Evolutionary conservation across 2,329 filamentous ascomycete genomes (phyloP), one percentile per base, ranked within the genome.

Genomic region (Neoascochyta sp.): DNA sequence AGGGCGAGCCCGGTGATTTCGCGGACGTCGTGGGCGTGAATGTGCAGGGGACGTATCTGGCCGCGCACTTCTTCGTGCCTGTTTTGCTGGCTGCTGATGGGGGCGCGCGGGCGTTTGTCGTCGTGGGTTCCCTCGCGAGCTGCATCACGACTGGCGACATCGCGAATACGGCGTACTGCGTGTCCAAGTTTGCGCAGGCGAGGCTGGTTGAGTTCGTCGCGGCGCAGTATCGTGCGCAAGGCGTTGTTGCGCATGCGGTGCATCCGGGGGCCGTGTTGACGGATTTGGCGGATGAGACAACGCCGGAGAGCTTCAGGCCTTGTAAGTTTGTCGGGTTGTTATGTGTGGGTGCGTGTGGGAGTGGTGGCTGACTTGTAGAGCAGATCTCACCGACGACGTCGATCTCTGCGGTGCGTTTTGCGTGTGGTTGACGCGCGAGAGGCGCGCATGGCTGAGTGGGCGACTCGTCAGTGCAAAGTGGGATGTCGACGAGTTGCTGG

Each of bases 101-200:
- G 38, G 46, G 45, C 2, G 29, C 36, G 11, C 54, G 45, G 29
- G 45, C 27, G 7, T 55, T 60, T 27, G 44, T 58, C 13, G 50
- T 39, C 1, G 45, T 58, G 3, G 41, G 43, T 1, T 50, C 45
- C 3, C 64, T 60, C 35, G 57, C 54, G 12, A 53, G 45, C 4
- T 60, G 50, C 7, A 63, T 67, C 4, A 51, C 61, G 2, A 46
- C 50, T 5, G 67, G 65, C 0, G 52, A 58, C 4, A 62, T 66
- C 26, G 67, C 63, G 2, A 69, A 66, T 37, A 50, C 48, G 5
- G 50, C 46, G 18, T 57, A 58, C 27, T 57, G 50, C 24, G 25
- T 60, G 1, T 50, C 43, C 9, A 57, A 58, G 26, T 50, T 58
- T 28, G 52, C 54, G 11, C 54, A 57, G 16, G 47, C 37, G 4